Conservation (phyloP, 305 asterid genomes). For the Salvia sclarea region DNA sequence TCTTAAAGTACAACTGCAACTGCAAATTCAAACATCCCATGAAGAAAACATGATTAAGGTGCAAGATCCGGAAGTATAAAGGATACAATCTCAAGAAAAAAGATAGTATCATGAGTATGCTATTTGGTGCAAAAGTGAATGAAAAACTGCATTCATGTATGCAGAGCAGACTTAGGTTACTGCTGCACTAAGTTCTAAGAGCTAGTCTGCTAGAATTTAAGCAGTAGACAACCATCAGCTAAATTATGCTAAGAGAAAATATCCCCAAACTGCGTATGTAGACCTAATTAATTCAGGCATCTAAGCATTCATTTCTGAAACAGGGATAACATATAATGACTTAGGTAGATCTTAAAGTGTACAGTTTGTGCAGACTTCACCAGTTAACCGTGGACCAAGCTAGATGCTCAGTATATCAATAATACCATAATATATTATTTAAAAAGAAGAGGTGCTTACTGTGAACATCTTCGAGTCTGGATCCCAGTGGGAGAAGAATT, state of each 20-base stretch:
- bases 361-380: background rate
- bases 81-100: slow-evolving; percentile 17
- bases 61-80: slow-evolving; percentile 4
- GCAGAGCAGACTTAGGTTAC: background rate
- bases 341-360: background rate
- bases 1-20: slow-evolving; percentile 93
- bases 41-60: slow-evolving; percentile 13
- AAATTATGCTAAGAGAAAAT: background rate
- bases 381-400: slow-evolving; percentile 9
- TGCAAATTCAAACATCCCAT: slow-evolving; percentile 37
- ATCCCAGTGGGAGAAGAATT: slow-evolving; percentile 98
- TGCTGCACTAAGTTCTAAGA: background rate
- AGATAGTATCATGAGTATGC: background rate
- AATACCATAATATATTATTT: background rate
- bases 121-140: background rate
- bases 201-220: background rate
- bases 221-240: background rate
- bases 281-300: background rate
- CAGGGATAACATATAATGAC: background rate
- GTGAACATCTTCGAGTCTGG: slow-evolving; percentile 98
- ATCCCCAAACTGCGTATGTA: background rate
- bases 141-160: background rate
- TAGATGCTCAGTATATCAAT: slow-evolving; percentile 1
- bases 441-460: slow-evolving; percentile 40
- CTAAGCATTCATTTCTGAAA: background rate